Percentiles rank a stretch among this genome's conserved stretches.
Conservation (phyloP, 768 basidiomycete species). For the Hemileccinum rubropunctum region DNA sequence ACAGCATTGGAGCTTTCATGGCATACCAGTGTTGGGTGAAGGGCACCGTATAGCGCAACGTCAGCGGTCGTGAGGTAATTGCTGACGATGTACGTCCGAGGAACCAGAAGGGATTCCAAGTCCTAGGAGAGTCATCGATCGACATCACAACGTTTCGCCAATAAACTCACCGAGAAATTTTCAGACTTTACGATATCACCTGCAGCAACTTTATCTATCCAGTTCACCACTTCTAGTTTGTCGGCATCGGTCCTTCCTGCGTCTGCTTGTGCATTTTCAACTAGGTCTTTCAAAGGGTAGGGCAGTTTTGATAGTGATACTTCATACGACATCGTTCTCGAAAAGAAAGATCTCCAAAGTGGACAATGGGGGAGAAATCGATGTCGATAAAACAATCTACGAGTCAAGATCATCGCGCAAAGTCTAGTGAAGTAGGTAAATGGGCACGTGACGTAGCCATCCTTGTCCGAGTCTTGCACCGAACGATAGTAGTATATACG, state of each 20-base stretch:
- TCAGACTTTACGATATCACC: constrained; percentile 47
- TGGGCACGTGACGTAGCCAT: constrained; percentile 28
- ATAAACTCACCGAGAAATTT: constrained; percentile 46
- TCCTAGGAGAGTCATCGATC: constrained; percentile 42
- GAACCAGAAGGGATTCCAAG: constrained; percentile 66
- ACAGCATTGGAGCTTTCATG: background rate
- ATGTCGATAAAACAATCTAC: constrained; percentile 22
- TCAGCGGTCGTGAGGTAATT: constrained; percentile 89
- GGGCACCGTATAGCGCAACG: constrained; percentile 84
- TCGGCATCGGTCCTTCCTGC: constrained; percentile 60
- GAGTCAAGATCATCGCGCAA: constrained; percentile 18
- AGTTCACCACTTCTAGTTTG: constrained; percentile 58
- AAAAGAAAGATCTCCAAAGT: constrained; percentile 11
- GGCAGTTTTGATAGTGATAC: constrained; percentile 45
- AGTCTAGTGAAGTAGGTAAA: background rate
- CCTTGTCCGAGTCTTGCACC: background rate
- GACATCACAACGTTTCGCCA: background rate
- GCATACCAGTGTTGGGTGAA: constrained; percentile 79
- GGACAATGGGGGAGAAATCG: constrained; percentile 14
- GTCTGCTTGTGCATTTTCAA: constrained; percentile 36
- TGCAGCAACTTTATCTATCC: constrained; percentile 65
- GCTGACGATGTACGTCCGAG: constrained; percentile 82
- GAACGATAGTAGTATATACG: background rate
- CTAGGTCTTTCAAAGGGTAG: constrained; percentile 54
- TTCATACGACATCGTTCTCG: constrained; percentile 52